These are phyloP conservation scores for Fusarium haematococcum DNA, from an alignment of 2,329 filamentous ascomycete species.

Conservation along the genomic window DNA sequence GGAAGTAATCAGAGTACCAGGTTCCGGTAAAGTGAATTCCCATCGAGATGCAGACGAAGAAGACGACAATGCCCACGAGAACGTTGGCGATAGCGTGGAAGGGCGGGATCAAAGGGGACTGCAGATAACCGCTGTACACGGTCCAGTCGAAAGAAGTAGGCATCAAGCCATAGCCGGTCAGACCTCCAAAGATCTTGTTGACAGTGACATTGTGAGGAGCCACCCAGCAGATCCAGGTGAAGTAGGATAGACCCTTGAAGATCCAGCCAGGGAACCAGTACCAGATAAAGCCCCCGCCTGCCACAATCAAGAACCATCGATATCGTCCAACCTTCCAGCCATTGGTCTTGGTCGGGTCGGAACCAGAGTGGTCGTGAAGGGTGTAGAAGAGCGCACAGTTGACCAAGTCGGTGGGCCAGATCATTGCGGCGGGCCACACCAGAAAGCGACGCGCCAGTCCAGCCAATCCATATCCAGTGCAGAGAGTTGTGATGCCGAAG, in stretches of 20 bases:
- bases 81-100: slow-evolving; percentile 69
- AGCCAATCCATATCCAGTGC: slow-evolving; percentile 69
- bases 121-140: slow-evolving; percentile 60
- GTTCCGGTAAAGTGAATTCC: slow-evolving; percentile 68
- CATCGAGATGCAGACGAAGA: slow-evolving; percentile 68
- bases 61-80: slow-evolving; percentile 63
- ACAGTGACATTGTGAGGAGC: slow-evolving; percentile 70
- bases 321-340: slow-evolving; percentile 76
- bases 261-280: slow-evolving; percentile 74
- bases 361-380: slow-evolving; percentile 58
- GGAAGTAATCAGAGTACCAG: slow-evolving; percentile 71
- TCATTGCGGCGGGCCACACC: slow-evolving; percentile 67
- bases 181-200: slow-evolving; percentile 72
- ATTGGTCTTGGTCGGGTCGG: slow-evolving; percentile 62
- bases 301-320: slow-evolving; percentile 70
- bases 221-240: slow-evolving; percentile 72
- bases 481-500: slow-evolving; percentile 65
- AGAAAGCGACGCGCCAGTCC: slow-evolving; percentile 66
- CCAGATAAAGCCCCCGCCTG: slow-evolving; percentile 63
- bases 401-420: slow-evolving; percentile 68
- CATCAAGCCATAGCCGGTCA: slow-evolving; percentile 68
- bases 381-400: slow-evolving; percentile 65
- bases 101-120: slow-evolving; percentile 64
- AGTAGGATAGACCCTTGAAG: slow-evolving; percentile 71
- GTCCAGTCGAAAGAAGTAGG: slow-evolving; percentile 71